Evolutionary conservation across 2,329 filamentous ascomycete species (phyloP).

Genomic region (Hyphodiscus sp.): DNA sequence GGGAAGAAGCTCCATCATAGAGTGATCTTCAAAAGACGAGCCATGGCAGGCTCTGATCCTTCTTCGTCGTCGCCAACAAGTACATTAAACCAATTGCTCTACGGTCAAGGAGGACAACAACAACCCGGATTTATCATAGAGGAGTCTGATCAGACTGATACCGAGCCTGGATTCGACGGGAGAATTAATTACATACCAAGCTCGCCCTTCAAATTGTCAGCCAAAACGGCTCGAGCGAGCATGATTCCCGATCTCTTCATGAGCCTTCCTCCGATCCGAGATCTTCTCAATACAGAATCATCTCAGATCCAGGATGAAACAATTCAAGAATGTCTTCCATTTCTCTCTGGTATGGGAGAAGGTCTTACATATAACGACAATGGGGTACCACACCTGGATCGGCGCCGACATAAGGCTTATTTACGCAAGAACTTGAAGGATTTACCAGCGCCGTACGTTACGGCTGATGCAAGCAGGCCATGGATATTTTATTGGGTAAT

Average conservation of each 20-base stretch:
- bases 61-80: conserved; percentile 9
- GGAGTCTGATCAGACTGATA: conserved; percentile 7
- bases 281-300: conserved; percentile 60
- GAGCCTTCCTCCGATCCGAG: conserved; percentile 53
- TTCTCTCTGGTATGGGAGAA: conserved; percentile 48
- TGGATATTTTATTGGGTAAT: conserved; percentile 96
- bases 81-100: conserved; percentile 7
- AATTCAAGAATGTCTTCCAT: conserved; percentile 60
- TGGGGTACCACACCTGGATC: conserved; percentile 70
- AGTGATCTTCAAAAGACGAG: conserved; percentile 26
- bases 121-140: conserved; percentile 17
- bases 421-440: conserved; percentile 50
- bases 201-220: conserved; percentile 12
- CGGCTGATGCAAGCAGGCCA: conserved; percentile 78
- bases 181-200: background rate
- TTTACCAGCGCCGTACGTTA: conserved; percentile 64
- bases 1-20: conserved; percentile 23
- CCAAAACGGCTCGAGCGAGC: conserved; percentile 14
- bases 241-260: conserved; percentile 52
- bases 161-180: conserved; percentile 6
- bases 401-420: conserved; percentile 55
- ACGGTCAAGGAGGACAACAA: conserved; percentile 7
- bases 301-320: conserved; percentile 64
- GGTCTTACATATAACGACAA: conserved; percentile 54
- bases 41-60: conserved; percentile 8